Evolutionary conservation across 2,329 filamentous ascomycete species (phyloP).

Genomic region (Ophiostoma australiae): DNA sequence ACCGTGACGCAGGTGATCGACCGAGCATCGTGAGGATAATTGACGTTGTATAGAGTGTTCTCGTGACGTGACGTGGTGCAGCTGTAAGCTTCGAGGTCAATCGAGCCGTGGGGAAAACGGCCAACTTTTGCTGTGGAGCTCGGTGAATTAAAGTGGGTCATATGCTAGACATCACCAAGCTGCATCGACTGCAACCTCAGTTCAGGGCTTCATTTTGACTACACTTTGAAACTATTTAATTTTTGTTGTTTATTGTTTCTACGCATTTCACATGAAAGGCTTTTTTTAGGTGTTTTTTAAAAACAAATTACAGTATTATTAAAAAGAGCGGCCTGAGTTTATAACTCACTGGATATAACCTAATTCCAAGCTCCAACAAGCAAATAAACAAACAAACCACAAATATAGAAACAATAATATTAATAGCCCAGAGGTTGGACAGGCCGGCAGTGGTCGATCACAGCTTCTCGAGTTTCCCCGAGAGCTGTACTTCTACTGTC

Average conservation of each 20-base stretch:
- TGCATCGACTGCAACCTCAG: background rate
- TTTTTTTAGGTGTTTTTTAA: no score
- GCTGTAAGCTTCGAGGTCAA: slow-evolving; percentile 3
- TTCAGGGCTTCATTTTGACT: background rate
- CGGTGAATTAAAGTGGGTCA: background rate
- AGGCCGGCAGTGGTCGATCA: background rate
- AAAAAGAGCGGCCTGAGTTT: background rate
- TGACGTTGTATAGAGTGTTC: background rate
- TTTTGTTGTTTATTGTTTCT: background rate
- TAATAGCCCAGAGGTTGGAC: background rate
- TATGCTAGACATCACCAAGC: background rate
- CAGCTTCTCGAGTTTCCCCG: background rate
- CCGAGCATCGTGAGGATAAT: slow-evolving; percentile 23
- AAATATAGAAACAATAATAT: slow-evolving; percentile 4
- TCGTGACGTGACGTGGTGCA: background rate
- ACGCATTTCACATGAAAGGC: no score
- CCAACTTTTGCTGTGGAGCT: slow-evolving; percentile 13
- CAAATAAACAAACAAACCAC: background rate
- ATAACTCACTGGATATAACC: slow-evolving; percentile 6
- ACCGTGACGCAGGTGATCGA: slow-evolving; percentile 18
- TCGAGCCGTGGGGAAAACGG: background rate
- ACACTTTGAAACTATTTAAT: background rate
- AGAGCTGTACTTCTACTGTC: background rate
- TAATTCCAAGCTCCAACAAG: slow-evolving; percentile 9
- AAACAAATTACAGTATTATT: background rate